Base-by-base conservation (phyloP, 768 basidiomycete genomes). In the Kwoniella newhampshirensis region DNA sequence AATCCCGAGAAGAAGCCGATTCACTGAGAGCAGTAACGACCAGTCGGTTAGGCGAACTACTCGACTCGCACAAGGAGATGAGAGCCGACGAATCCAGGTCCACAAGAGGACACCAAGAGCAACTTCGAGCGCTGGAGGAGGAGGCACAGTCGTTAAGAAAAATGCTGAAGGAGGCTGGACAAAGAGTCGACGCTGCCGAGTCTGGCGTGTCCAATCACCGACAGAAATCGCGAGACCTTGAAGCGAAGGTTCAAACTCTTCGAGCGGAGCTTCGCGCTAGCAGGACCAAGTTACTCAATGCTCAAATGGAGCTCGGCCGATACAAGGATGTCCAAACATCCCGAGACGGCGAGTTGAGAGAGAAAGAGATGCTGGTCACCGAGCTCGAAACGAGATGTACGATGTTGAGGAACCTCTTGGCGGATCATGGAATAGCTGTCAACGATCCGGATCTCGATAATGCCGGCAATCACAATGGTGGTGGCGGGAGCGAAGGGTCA, bases 1-100 rank as follows among this genome's bases (percentile, higher is more conserved):
- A 91, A 75, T 90, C 91, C 40, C 85, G 91, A 13, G 88, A 93
- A 77, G 91, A 97, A 79, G 90, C 91, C 2, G 93, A 96, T 74
- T 85, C 87, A 1, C 85, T 92, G 75, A 81, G 91, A 51, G 87
- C 88, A 20, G 79, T 91, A 49, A 92, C 92, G 2, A 94, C 90
- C 1, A 85, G 86, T 44, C 83, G 86, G 67, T 82, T 96, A 2
- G 91, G 91, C 21, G 85, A 93, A 71, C 80, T 96, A 18, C 80
- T 96, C 43, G 89, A 93, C 71, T 86, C 87, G 2, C 92, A 94
- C 79, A 84, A 86, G 32, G 88, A 90, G 67, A 80, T 92, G 49
- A 85, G 83, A 74, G 83, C 86, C 12, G 91, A 91, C 68, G 90
- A 96, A 71, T 88, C 89, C 64, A 83, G 89, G 25, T 61, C 84